Evolutionary conservation across 371 early-diverging fungal species (phyloP).

Genomic region (Capillidium heterosporum): DNA sequence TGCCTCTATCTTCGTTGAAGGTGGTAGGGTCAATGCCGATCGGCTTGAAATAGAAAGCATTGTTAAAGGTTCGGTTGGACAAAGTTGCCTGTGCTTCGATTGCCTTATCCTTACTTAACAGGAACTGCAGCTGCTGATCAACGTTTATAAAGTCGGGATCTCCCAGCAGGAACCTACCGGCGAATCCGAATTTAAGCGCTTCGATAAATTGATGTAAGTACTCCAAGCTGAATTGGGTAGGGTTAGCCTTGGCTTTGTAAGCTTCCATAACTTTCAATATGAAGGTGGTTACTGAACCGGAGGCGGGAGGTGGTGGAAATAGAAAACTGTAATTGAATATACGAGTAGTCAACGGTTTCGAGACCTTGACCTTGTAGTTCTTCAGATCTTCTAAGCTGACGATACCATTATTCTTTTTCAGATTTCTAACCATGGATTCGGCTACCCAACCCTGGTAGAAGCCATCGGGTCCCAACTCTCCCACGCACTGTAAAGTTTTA

Average conservation of each 20-base stretch:
- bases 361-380: slow-evolving; percentile 40
- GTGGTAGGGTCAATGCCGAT: slow-evolving; percentile 17
- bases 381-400: slow-evolving; percentile 63
- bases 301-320: slow-evolving; percentile 52
- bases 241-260: slow-evolving; percentile 2
- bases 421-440: slow-evolving; percentile 41
- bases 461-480: slow-evolving; percentile 55
- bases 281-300: slow-evolving; percentile 66
- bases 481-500: slow-evolving; percentile 59
- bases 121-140: slow-evolving; percentile 25
- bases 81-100: neutral
- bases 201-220: slow-evolving; percentile 72
- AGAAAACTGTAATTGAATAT: slow-evolving; percentile 46
- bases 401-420: slow-evolving; percentile 57
- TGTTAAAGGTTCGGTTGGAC: neutral
- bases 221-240: slow-evolving; percentile 35
- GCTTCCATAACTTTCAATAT: slow-evolving; percentile 72
- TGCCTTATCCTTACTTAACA: slow-evolving; percentile 34
- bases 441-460: slow-evolving; percentile 89
- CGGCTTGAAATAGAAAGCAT: neutral
- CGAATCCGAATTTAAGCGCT: slow-evolving; percentile 80
- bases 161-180: slow-evolving; percentile 62
- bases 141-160: slow-evolving; percentile 58
- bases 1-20: slow-evolving; percentile 73
- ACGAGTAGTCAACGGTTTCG: slow-evolving; percentile 37